These are phyloP conservation scores for Apiospora kogelbergensis DNA, from an alignment of 2,329 filamentous ascomycete genomes.

Conservation along the genomic window DNA sequence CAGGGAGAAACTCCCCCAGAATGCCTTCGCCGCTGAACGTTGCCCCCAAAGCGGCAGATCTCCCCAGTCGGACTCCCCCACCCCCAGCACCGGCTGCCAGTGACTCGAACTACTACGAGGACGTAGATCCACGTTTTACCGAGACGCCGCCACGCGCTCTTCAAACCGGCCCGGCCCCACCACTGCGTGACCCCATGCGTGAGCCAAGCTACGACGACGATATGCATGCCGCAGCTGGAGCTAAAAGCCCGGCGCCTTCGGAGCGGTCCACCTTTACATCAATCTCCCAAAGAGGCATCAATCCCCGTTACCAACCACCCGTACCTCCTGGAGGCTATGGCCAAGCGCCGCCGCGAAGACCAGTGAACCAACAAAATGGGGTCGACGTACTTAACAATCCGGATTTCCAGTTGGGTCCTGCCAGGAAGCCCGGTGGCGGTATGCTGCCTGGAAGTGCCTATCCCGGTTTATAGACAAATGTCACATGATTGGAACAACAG, in stretches of 20 bases:
- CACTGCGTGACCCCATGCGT: conserved; percentile 20
- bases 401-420: conserved; percentile 68
- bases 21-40: conserved; percentile 45
- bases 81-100: conserved; percentile 29
- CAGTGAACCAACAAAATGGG: conserved; percentile 57
- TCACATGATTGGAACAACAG: not conserved
- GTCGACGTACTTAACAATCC: conserved; percentile 82
- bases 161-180: conserved; percentile 28
- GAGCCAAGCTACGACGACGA: conserved; percentile 56
- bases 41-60: conserved; percentile 35
- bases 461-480: conserved; percentile 33
- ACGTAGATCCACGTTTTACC: conserved; percentile 86
- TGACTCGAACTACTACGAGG: conserved; percentile 75
- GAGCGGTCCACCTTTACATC: conserved; percentile 87
- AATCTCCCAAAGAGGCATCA: conserved; percentile 83
- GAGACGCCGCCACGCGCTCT: conserved; percentile 34
- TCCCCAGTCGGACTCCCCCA: conserved; percentile 34
- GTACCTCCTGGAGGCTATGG: conserved; percentile 42
- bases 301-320: conserved; percentile 63
- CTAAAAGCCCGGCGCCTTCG: conserved; percentile 72
- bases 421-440: conserved; percentile 34
- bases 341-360: conserved; percentile 44
- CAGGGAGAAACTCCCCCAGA: conserved; percentile 44
- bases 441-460: conserved; percentile 57
- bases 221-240: conserved; percentile 51